Evolutionary conservation across 73 alveolate genomes (phyloP).

Genomic region (Tetrahymena thermophila): DNA sequence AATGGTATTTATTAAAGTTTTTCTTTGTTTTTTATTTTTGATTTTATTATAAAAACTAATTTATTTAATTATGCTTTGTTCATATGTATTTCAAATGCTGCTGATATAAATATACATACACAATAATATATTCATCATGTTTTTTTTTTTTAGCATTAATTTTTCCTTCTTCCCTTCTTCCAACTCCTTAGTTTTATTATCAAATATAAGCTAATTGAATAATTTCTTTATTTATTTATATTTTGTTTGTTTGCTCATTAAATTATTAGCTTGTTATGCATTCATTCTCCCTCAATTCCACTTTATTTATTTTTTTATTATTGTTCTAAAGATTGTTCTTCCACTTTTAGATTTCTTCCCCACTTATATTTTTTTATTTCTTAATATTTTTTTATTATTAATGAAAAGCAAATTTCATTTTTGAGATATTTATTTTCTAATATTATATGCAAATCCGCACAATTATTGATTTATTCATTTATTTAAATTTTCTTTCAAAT

Average conservation of each 20-base stretch:
- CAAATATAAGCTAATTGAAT: background rate
- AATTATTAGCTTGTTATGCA: background rate
- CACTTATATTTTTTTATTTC: background rate
- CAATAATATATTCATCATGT: background rate
- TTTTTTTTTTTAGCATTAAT: background rate
- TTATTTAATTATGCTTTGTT: background rate
- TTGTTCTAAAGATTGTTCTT: background rate
- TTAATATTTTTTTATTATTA: too few relatives aligned
- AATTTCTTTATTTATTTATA: background rate
- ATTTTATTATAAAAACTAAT: background rate
- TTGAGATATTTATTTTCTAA: background rate
- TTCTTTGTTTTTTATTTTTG: background rate
- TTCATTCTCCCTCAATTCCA: background rate
- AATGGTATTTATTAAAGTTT: background rate
- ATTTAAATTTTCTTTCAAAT: background rate
- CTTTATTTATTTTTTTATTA: too few relatives aligned
- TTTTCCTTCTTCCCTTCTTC: background rate
- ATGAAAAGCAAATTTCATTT: background rate
- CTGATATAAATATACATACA: background rate
- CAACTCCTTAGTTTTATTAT: background rate
- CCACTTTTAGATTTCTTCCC: background rate
- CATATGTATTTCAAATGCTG: background rate
- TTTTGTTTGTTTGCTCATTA: background rate
- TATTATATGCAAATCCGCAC: background rate
- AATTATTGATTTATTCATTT: too few relatives aligned